phyloP scores from a whole-genome alignment of 345 rosid genomes.

The Ceriops decandra region DNA sequence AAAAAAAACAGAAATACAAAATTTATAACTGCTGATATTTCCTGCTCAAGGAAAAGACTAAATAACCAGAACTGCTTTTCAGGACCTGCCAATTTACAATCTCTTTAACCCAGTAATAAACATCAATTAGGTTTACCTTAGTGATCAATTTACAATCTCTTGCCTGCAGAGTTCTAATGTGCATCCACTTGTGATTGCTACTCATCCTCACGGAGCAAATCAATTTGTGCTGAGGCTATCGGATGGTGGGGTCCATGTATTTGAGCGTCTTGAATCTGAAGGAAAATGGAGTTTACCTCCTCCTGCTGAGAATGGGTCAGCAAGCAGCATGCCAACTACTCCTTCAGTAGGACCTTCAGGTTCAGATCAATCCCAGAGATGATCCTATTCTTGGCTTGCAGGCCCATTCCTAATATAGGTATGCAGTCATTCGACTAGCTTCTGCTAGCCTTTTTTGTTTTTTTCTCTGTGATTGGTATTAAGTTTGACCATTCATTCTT shows the following conservation, averaged over 20 bases:
- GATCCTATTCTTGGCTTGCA: constrained; percentile 49
- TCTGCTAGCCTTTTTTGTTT: not conserved
- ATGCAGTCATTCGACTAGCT: not conserved
- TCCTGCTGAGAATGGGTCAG: constrained; percentile 81
- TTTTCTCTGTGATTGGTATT: too few species aligned
- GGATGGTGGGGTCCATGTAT: constrained; percentile 91
- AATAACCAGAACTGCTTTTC: not conserved
- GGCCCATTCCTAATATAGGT: constrained; percentile 40
- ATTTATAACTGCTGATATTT: too few species aligned
- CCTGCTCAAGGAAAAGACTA: too few species aligned
- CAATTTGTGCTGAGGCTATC: constrained; percentile 91
- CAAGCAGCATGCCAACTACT: constrained; percentile 53
- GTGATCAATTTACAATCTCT: not conserved
- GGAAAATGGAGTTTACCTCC: constrained; percentile 94
- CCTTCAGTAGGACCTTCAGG: constrained; percentile 71
- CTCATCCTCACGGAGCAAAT: constrained; percentile 90
- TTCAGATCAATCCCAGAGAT: constrained; percentile 80
- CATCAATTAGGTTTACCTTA: not conserved
- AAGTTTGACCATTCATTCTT: not conserved
- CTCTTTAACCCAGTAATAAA: not conserved
- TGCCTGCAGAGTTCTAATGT: constrained; percentile 60
- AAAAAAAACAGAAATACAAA: not conserved
- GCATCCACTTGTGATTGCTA: constrained; percentile 88
- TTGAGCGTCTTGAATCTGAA: constrained; percentile 93
- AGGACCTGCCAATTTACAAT: not conserved